These are phyloP conservation scores for Fraxinus floribunda DNA, from an alignment of 305 asterid genomes.

Conservation along the genomic window DNA sequence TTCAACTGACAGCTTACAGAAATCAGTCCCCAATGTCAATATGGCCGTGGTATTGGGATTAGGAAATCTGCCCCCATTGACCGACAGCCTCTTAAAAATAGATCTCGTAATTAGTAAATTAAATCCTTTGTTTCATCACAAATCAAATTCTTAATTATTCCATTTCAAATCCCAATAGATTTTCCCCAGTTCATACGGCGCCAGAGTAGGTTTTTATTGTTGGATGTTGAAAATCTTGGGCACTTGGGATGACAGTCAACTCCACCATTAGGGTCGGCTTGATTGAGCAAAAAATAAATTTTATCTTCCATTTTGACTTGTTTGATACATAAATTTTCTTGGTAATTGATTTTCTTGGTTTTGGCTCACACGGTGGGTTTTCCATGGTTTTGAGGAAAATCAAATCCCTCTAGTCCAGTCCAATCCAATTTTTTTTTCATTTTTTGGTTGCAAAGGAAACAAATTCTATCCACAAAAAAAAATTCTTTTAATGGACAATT, in stretches of 20 bases:
- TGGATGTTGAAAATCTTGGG: slow-evolving; percentile 39
- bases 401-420: too few relatives aligned
- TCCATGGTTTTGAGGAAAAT: too few relatives aligned
- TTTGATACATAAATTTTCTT: too few relatives aligned
- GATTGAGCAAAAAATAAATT: too few relatives aligned
- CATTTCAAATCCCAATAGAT: slow-evolving; percentile 47
- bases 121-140: slow-evolving; percentile 30
- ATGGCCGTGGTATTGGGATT: slow-evolving; percentile 19
- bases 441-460: too few relatives aligned
- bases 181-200: slow-evolving; percentile 58
- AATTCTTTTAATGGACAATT: too few relatives aligned
- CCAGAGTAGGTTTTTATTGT: slow-evolving; percentile 39
- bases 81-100: slow-evolving; percentile 33
- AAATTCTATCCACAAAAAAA: too few relatives aligned
- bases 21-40: slow-evolving; percentile 13
- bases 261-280: neutral
- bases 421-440: too few relatives aligned
- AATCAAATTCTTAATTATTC: slow-evolving; percentile 3
- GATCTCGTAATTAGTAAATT: slow-evolving; percentile 37
- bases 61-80: slow-evolving; percentile 27
- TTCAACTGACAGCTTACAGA: slow-evolving; percentile 16
- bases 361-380: too few relatives aligned
- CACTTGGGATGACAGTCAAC: slow-evolving; percentile 36
- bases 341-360: too few relatives aligned
- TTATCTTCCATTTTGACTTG: too few relatives aligned